These are phyloP conservation scores for Vishniacozyma victoriae DNA, from an alignment of 768 basidiomycete species.

Conservation along the genomic window DNA sequence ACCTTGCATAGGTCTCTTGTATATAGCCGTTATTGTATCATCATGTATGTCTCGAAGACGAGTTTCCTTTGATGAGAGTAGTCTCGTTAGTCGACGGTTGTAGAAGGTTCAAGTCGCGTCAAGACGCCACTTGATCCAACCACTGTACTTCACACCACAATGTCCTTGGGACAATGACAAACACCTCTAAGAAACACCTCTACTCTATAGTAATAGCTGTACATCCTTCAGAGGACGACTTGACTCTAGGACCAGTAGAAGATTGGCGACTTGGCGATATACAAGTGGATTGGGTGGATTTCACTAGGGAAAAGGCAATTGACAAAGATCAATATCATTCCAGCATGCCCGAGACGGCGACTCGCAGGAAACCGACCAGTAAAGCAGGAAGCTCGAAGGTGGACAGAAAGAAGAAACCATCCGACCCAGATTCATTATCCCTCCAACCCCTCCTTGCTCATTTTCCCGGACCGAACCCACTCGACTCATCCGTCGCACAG, in stretches of 20 bases:
- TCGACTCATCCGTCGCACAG: constrained; percentile 32
- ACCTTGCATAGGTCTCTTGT: constrained; percentile 58
- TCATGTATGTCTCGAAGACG: too few species aligned
- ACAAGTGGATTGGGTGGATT: constrained; percentile 40
- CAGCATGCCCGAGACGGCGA: neutral
- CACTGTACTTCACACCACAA: too few species aligned
- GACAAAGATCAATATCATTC: constrained; percentile 6
- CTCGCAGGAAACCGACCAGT: neutral
- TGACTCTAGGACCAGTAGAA: neutral
- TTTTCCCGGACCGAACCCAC: constrained; percentile 36
- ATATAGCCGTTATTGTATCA: too few species aligned
- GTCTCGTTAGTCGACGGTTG: too few species aligned
- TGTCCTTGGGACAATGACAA: constrained; percentile 2
- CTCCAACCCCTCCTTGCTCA: constrained; percentile 39
- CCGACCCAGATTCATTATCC: constrained; percentile 24
- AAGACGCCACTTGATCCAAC: too few species aligned
- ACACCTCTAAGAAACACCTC: neutral
- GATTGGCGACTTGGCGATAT: constrained; percentile 41
- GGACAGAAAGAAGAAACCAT: neutral
- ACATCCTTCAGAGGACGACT: neutral
- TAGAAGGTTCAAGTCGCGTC: too few species aligned
- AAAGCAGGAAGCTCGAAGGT: neutral
- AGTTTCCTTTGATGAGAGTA: too few species aligned
- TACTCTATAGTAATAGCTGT: constrained; percentile 20
- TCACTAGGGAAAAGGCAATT: constrained; percentile 37